A percentile compares a stretch with the other conserved stretches of the same genome.
Conservation (phyloP, 169 alveolate genomes). For the Plasmodium ovale region DNA sequence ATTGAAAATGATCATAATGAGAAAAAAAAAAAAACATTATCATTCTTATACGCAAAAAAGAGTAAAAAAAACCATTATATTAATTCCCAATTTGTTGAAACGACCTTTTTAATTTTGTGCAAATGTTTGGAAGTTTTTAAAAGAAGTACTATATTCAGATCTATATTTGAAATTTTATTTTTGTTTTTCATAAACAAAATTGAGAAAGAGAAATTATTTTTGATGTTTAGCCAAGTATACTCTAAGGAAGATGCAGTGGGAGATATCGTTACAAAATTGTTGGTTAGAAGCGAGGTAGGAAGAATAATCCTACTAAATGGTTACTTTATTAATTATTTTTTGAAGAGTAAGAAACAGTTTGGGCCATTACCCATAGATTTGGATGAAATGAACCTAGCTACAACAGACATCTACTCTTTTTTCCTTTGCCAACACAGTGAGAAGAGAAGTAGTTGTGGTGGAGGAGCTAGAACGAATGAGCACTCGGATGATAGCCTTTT, state of each 20-base stretch:
- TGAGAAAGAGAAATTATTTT: not conserved
- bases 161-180: constrained; percentile 51
- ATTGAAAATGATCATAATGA: too few species aligned
- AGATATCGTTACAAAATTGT: constrained; percentile 26
- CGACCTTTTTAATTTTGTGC: constrained; percentile 40
- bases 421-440: not conserved
- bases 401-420: constrained; percentile 36
- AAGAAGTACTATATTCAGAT: constrained; percentile 4
- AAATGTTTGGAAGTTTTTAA: constrained; percentile 31
- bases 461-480: not conserved
- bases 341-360: not conserved
- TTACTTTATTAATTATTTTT: constrained; percentile 41
- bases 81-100: constrained; percentile 9
- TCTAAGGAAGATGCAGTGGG: constrained; percentile 3
- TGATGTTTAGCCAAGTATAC: constrained; percentile 10
- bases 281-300: constrained; percentile 1
- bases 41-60: not conserved
- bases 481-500: not conserved
- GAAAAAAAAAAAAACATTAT: not conserved
- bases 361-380: not conserved
- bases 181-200: constrained; percentile 26
- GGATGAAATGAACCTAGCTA: not conserved
- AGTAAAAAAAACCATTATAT: constrained; percentile 3
- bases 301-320: not conserved
- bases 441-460: not conserved